phyloP scores from a whole-genome alignment of 306 rosid genomes.

The Phaseolus lunatus region DNA sequence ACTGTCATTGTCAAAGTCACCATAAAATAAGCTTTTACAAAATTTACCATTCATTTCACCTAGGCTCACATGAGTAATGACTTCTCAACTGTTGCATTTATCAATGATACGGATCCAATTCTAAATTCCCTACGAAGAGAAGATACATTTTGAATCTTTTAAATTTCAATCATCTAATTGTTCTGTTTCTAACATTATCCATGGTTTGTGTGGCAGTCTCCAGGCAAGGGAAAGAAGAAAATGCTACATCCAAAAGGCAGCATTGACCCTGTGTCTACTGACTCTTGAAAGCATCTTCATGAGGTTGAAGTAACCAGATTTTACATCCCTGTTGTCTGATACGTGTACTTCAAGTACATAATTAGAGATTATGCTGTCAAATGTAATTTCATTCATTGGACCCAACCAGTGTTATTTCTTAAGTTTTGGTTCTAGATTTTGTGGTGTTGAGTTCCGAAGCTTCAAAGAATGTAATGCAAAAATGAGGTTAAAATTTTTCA shows the following conservation, averaged over 20 bases:
- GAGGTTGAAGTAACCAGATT: slow-evolving; percentile 14
- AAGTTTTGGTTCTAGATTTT: slow-evolving; percentile 13
- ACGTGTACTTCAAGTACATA: neutral
- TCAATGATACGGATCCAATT: neutral
- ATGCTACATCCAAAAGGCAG: slow-evolving; percentile 42
- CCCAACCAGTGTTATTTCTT: slow-evolving; percentile 32
- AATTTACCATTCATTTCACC: neutral
- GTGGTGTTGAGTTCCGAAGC: neutral
- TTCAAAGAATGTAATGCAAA: slow-evolving; percentile 1
- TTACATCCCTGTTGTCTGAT: neutral
- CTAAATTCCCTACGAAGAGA: neutral
- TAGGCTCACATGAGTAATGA: neutral
- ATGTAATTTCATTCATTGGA: slow-evolving; percentile 20
- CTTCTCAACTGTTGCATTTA: slow-evolving; percentile 4
- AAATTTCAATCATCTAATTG: slow-evolving; percentile 9
- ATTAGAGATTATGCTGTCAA: neutral
- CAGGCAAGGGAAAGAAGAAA: slow-evolving; percentile 53
- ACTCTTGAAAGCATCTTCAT: slow-evolving; percentile 35
- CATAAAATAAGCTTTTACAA: neutral
- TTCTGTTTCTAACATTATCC: slow-evolving; percentile 36
- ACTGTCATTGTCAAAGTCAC: neutral
- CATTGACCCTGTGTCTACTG: slow-evolving; percentile 20
- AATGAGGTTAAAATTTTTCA: slow-evolving; percentile 31
- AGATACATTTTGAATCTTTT: neutral
- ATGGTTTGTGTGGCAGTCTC: slow-evolving; percentile 55